A percentile compares a stretch with the other conserved stretches of the same genome.
These are phyloP conservation scores for Globisporangium carolinianum DNA, from an alignment of 352 stramenopile genomes.

Conservation along the genomic window DNA sequence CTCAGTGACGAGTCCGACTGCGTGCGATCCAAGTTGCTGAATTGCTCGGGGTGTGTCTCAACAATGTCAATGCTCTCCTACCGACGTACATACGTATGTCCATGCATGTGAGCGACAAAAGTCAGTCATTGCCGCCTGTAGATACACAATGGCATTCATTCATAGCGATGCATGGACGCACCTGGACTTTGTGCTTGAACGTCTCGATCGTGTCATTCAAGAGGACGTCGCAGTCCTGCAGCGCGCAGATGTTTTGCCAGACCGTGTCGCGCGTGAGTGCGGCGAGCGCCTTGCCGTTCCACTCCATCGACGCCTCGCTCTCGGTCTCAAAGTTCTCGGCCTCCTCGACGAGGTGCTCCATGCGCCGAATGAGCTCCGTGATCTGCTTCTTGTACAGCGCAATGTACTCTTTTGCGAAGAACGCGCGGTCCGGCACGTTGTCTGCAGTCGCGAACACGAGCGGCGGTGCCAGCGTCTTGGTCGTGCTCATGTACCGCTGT, in stretches of 20 bases:
- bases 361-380: slow-evolving; percentile 41
- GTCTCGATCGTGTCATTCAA: slow-evolving; percentile 29
- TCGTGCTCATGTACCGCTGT: too few species aligned
- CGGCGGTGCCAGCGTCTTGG: neutral
- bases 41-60: slow-evolving; percentile 31
- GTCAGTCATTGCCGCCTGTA: neutral
- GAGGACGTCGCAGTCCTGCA: slow-evolving; percentile 44
- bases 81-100: too few species aligned
- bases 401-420: slow-evolving; percentile 55
- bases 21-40: slow-evolving; percentile 26
- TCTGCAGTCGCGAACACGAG: slow-evolving; percentile 24
- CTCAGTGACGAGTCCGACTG: slow-evolving; percentile 34
- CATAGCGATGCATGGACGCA: slow-evolving; percentile 5
- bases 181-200: slow-evolving; percentile 57
- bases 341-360: slow-evolving; percentile 52
- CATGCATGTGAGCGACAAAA: neutral
- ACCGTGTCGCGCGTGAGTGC: slow-evolving; percentile 39
- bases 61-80: slow-evolving; percentile 49
- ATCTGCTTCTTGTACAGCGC: slow-evolving; percentile 52
- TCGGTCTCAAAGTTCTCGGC: slow-evolving; percentile 54
- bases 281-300: slow-evolving; percentile 30
- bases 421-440: slow-evolving; percentile 37
- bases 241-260: slow-evolving; percentile 55
- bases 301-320: slow-evolving; percentile 23
- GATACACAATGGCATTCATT: neutral